phyloP scores from a whole-genome alignment of 2,329 filamentous ascomycete species.

The Raffaelea ambrosiae region DNA sequence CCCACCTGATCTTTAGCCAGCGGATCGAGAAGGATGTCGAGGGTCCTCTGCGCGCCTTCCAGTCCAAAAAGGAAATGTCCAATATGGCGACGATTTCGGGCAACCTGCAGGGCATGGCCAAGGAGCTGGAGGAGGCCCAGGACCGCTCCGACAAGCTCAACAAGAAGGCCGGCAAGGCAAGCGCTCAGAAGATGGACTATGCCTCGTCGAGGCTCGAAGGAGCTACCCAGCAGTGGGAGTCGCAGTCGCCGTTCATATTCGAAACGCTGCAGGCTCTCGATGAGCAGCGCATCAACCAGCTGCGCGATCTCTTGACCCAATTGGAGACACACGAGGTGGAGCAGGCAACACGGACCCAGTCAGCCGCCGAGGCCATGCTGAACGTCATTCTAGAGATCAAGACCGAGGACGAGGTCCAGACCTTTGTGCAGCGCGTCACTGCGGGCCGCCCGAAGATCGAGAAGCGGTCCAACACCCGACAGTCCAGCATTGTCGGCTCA shows the following conservation, averaged over 20 bases:
- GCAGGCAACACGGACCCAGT: constrained; percentile 66
- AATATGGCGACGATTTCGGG: constrained; percentile 73
- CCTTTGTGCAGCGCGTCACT: constrained; percentile 45
- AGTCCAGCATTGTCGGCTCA: constrained; percentile 28
- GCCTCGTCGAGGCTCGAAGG: constrained; percentile 67
- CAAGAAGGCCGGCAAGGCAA: constrained; percentile 70
- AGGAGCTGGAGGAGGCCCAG: constrained; percentile 75
- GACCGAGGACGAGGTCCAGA: constrained; percentile 78
- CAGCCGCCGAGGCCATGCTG: constrained; percentile 69
- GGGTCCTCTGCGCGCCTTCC: constrained; percentile 68
- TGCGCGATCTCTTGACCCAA: constrained; percentile 86
- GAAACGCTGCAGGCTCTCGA: constrained; percentile 87
- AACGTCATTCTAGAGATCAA: constrained; percentile 78
- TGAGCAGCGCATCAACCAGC: constrained; percentile 78
- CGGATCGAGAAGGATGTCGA: constrained; percentile 88
- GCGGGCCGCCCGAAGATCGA: constrained; percentile 35
- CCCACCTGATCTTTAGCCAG: constrained; percentile 71
- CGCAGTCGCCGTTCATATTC: constrained; percentile 89
- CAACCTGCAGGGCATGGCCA: constrained; percentile 73
- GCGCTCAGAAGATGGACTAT: constrained; percentile 66
- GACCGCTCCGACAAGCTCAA: constrained; percentile 78
- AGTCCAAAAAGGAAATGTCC: constrained; percentile 65
- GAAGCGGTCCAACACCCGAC: constrained; percentile 32
- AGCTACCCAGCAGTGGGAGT: constrained; percentile 82
- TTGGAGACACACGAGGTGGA: constrained; percentile 90